A percentile compares a stretch with the other conserved stretches of the same genome.
Evolutionary conservation across 331 rosid species (phyloP).

Genomic region (Pyrus hybrid): DNA sequence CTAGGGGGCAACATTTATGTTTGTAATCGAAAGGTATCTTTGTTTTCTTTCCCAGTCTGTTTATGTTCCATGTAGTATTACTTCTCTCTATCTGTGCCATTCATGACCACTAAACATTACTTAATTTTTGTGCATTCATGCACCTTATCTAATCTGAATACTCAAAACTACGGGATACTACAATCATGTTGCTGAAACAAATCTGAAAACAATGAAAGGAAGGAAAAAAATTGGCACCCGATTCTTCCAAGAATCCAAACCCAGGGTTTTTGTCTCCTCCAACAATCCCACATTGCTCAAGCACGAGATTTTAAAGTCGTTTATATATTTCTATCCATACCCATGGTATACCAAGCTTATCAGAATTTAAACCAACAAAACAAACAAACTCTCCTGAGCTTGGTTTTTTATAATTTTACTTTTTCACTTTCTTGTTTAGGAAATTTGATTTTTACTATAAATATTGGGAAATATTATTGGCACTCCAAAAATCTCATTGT

Average conservation of each 20-base stretch:
- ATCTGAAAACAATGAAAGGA: too few species aligned
- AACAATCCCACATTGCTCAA: neutral
- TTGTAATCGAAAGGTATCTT: neutral
- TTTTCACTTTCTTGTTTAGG: neutral
- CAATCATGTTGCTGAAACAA: too few species aligned
- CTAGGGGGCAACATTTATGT: too few species aligned
- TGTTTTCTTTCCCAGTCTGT: neutral
- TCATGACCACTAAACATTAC: neutral
- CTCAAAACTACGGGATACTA: too few species aligned
- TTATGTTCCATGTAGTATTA: neutral
- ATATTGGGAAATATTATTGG: too few species aligned
- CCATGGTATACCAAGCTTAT: fast-evolving
- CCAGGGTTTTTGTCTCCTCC: neutral
- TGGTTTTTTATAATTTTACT: neutral
- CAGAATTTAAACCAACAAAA: neutral
- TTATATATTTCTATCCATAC: neutral
- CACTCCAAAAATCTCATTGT: too few species aligned
- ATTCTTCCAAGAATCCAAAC: too few species aligned
- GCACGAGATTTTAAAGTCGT: fast-evolving
- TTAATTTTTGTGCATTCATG: too few species aligned
- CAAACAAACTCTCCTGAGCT: neutral
- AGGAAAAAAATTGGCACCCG: too few species aligned
- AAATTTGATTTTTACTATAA: neutral
- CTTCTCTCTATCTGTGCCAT: neutral
- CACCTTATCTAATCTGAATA: too few species aligned